Percentiles rank a stretch among this genome's conserved stretches.
Evolutionary conservation across 23 red algal species (phyloP).

Genomic region (Gracilaria caudata): DNA sequence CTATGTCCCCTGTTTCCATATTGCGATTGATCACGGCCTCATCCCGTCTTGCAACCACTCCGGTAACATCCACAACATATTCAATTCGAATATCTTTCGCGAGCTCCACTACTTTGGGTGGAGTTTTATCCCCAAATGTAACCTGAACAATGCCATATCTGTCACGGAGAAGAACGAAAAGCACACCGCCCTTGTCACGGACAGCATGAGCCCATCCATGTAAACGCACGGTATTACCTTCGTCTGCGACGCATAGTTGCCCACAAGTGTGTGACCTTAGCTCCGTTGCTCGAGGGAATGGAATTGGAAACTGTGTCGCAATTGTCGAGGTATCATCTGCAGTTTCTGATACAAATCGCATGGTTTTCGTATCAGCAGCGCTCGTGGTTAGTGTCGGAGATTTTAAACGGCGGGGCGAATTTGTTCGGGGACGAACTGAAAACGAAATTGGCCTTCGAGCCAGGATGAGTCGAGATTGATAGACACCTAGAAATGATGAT

Average conservation of each 20-base stretch:
- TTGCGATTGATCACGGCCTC: slow-evolving; percentile 68
- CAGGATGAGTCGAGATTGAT: slow-evolving; percentile 19
- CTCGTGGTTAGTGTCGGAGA: neutral
- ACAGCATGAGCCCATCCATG: slow-evolving; percentile 96
- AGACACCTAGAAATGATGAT: slow-evolving; percentile 15
- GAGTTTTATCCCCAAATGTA: slow-evolving; percentile 71
- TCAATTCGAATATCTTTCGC: slow-evolving; percentile 87
- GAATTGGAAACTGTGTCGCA: neutral
- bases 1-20: slow-evolving; percentile 88
- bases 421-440: neutral
- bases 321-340: neutral
- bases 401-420: neutral
- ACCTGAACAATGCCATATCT: slow-evolving; percentile 92
- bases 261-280: slow-evolving; percentile 90
- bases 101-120: slow-evolving; percentile 36
- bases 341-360: neutral
- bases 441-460: slow-evolving; percentile 3
- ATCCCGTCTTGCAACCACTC: slow-evolving; percentile 74
- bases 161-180: slow-evolving; percentile 94
- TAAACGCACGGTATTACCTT: slow-evolving; percentile 68
- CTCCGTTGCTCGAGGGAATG: slow-evolving; percentile 40
- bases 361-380: neutral
- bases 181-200: slow-evolving; percentile 89
- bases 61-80: slow-evolving; percentile 85
- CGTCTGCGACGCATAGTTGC: slow-evolving; percentile 53